These are phyloP conservation scores for Leishmania martiniquensis DNA, from an alignment of 208 protist species.

Conservation along the genomic window DNA sequence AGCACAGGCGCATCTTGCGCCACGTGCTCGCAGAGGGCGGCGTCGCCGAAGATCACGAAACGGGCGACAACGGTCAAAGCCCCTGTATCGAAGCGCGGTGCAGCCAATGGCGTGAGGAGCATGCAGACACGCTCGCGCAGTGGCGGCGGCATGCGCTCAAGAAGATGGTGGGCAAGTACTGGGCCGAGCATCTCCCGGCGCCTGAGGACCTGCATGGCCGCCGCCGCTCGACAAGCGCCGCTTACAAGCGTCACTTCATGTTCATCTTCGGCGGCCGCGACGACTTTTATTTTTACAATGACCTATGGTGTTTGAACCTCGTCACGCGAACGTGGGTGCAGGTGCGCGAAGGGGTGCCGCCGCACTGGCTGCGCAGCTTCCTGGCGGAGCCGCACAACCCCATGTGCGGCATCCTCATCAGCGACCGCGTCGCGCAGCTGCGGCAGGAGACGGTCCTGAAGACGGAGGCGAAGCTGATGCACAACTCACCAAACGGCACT, in stretches of 20 bases:
- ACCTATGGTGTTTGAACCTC: slow-evolving; percentile 71
- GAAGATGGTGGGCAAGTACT: slow-evolving; percentile 37
- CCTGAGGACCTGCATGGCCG: slow-evolving; percentile 39
- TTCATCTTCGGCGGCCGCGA: slow-evolving; percentile 78
- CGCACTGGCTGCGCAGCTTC: slow-evolving; percentile 39
- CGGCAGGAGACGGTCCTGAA: slow-evolving; percentile 15
- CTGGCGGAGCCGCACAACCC: slow-evolving; percentile 41
- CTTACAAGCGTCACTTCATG: slow-evolving; percentile 54
- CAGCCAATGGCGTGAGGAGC: slow-evolving; percentile 9
- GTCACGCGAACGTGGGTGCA: slow-evolving; percentile 61
- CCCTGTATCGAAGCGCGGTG: slow-evolving; percentile 14
- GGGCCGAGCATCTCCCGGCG: slow-evolving; percentile 27
- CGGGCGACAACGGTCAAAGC: background rate
- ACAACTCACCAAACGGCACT: background rate
- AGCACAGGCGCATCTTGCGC: slow-evolving; percentile 10
- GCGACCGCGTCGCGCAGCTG: slow-evolving; percentile 26
- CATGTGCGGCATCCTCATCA: slow-evolving; percentile 21
- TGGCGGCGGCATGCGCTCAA: slow-evolving; percentile 24
- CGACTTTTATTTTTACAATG: slow-evolving; percentile 62
- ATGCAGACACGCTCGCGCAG: slow-evolving; percentile 11
- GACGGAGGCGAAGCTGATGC: slow-evolving; percentile 23
- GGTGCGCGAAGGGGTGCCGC: slow-evolving; percentile 51
- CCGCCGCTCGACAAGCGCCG: slow-evolving; percentile 48
- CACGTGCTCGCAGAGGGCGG: slow-evolving; percentile 8
- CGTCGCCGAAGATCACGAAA: background rate